Conservation (phyloP, 1,284 basidiomycete species). For the Boletus smithii region DNA sequence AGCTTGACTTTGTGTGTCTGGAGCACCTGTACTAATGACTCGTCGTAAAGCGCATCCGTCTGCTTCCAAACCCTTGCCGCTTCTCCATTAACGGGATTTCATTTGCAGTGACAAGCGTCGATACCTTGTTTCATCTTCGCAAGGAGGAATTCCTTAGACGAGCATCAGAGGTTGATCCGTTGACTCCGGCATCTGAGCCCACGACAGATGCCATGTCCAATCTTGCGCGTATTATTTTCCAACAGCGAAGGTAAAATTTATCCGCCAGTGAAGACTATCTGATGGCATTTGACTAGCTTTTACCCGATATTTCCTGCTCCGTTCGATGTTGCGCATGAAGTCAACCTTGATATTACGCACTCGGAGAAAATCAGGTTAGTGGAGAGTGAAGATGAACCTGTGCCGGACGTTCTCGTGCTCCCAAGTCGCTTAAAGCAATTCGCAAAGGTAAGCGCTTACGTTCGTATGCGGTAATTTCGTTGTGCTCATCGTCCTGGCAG, state of each 20-base stretch:
- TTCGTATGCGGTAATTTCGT: not conserved
- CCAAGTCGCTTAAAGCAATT: constrained; percentile 87
- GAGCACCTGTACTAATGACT: not conserved
- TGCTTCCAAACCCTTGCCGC: constrained; percentile 84
- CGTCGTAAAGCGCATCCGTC: constrained; percentile 58
- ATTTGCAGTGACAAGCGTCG: constrained; percentile 79
- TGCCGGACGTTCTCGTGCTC: constrained; percentile 82
- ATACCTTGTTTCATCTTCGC: constrained; percentile 85
- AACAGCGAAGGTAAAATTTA: constrained; percentile 72
- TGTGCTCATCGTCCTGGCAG: constrained; percentile 33
- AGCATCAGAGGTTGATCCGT: constrained; percentile 59
- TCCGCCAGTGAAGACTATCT: constrained; percentile 2
- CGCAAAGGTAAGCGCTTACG: constrained; percentile 57
- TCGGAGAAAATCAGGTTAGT: constrained; percentile 49
- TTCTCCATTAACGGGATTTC: constrained; percentile 84
- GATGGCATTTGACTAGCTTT: constrained; percentile 52
- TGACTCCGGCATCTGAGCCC: constrained; percentile 42
- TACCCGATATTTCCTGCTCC: constrained; percentile 95
- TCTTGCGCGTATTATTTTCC: constrained; percentile 75
- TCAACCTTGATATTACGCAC: constrained; percentile 87
- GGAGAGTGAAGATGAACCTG: constrained; percentile 41
- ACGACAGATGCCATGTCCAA: constrained; percentile 75
- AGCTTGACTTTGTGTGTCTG: constrained; percentile 18
- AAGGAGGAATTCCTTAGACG: constrained; percentile 80
- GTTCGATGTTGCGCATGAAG: constrained; percentile 64